These are phyloP conservation scores for Prunus campanulata DNA, from an alignment of 306 rosid species.

Conservation along the genomic window DNA sequence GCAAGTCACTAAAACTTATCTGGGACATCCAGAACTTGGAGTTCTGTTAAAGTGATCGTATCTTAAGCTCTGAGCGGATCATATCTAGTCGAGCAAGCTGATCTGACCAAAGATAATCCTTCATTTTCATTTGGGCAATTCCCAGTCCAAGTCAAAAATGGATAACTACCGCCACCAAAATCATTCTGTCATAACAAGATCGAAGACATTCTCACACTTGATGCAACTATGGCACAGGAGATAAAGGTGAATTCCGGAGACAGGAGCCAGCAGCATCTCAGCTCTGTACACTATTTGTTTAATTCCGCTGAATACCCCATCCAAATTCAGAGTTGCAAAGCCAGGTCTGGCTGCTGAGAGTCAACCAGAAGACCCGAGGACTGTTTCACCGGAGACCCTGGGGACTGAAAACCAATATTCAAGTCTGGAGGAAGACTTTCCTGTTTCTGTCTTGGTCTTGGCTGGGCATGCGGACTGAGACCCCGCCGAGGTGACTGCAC, in stretches of 20 bases:
- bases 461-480: conserved; percentile 56
- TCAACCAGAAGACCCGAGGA: conserved; percentile 80
- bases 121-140: not conserved
- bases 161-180: conserved; percentile 21
- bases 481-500: conserved; percentile 74
- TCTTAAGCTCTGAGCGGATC: conserved; percentile 24
- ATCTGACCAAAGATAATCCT: conserved; percentile 9
- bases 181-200: conserved; percentile 29
- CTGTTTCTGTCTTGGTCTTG: conserved; percentile 75
- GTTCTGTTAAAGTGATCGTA: conserved; percentile 1
- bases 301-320: conserved; percentile 19
- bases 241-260: conserved; percentile 27
- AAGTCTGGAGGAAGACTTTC: conserved; percentile 95
- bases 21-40: conserved; percentile 22
- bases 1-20: conserved; percentile 27
- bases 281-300: conserved; percentile 17
- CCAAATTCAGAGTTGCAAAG: conserved; percentile 74
- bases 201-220: conserved; percentile 27
- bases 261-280: conserved; percentile 18
- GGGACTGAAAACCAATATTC: conserved; percentile 91
- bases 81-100: conserved; percentile 30
- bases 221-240: conserved; percentile 10
- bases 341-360: conserved; percentile 98
- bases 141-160: conserved; percentile 22
- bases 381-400: conserved; percentile 88